Conservation (phyloP, 2,329 filamentous ascomycete genomes). For the Pseudogymnoascus sp. region DNA sequence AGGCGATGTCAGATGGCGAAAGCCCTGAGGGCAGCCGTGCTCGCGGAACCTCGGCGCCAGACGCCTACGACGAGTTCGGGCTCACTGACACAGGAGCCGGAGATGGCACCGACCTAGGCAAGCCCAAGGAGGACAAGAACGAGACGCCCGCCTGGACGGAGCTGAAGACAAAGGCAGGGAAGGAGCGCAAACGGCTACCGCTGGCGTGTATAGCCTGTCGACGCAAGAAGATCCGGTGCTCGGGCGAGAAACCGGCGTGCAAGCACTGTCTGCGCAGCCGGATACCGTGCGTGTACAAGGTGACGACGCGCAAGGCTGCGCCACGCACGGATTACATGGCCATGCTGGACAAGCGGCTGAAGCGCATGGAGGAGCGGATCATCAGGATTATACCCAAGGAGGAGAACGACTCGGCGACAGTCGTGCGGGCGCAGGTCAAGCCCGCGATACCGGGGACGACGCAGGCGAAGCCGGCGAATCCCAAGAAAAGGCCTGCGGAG, state of each 20-base stretch:
- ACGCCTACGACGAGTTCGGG: constrained; percentile 47
- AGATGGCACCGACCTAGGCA: constrained; percentile 47
- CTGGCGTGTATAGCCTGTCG: constrained; percentile 93
- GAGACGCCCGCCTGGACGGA: constrained; percentile 67
- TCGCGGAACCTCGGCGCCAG: constrained; percentile 18
- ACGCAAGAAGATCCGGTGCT: constrained; percentile 95
- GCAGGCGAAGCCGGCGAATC: constrained; percentile 42
- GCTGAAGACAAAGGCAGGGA: constrained; percentile 84
- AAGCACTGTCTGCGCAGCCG: constrained; percentile 90
- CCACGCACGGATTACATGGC: constrained; percentile 98
- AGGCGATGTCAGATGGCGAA: constrained; percentile 26
- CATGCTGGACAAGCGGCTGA: constrained; percentile 92
- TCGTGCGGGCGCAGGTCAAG: constrained; percentile 77
- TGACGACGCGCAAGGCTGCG: constrained; percentile 86
- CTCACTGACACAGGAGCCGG: constrained; percentile 37
- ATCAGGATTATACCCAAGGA: constrained; percentile 91
- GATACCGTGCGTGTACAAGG: constrained; percentile 95
- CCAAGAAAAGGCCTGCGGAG: constrained; percentile 75
- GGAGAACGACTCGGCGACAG: constrained; percentile 59
- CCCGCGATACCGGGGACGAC: constrained; percentile 57
- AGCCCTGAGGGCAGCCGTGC: constrained; percentile 25
- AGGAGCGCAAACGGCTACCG: constrained; percentile 86
- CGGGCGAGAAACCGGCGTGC: constrained; percentile 93
- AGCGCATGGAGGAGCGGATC: constrained; percentile 95
- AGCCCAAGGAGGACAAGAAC: constrained; percentile 47